phyloP scores from a whole-genome alignment of 331 rosid genomes.

The Erythrophleum ivorense region DNA sequence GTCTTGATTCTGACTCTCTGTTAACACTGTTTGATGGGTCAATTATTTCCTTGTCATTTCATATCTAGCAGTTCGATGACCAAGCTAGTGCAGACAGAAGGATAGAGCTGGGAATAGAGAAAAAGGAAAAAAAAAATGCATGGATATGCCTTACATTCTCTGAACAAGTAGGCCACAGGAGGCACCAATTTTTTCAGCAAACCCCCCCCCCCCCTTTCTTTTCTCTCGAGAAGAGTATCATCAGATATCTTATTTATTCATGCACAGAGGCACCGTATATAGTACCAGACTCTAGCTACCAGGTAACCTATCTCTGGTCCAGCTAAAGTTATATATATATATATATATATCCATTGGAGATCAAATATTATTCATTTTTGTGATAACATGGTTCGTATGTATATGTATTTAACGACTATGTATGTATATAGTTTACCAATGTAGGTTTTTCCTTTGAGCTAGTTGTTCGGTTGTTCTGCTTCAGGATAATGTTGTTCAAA shows the following conservation, averaged over 20 bases:
- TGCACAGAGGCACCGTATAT: background rate
- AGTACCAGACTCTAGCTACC: background rate
- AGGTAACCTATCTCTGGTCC: slow-evolving; percentile 22
- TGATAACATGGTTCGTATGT: background rate
- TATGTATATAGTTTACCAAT: background rate
- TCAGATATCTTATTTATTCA: background rate
- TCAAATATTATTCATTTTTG: slow-evolving; percentile 24
- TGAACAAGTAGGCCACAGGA: slow-evolving; percentile 35
- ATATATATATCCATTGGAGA: background rate
- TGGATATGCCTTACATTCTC: slow-evolving; percentile 35
- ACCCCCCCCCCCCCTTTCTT: background rate
- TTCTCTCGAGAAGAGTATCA: background rate
- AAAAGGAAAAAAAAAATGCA: background rate
- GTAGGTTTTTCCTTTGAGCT: background rate
- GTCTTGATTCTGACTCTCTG: background rate
- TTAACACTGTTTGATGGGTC: slow-evolving; percentile 18
- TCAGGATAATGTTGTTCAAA: background rate
- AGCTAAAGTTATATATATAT: background rate
- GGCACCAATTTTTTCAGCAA: slow-evolving; percentile 35
- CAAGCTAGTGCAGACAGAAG: background rate
- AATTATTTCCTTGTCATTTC: slow-evolving; percentile 30
- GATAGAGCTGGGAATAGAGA: background rate
- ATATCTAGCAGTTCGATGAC: slow-evolving; percentile 15
- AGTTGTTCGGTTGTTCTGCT: background rate
- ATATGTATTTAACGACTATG: background rate